These are phyloP conservation scores for Akanthomyces muscarius DNA, from an alignment of 2,329 filamentous ascomycete species.

Conservation along the genomic window DNA sequence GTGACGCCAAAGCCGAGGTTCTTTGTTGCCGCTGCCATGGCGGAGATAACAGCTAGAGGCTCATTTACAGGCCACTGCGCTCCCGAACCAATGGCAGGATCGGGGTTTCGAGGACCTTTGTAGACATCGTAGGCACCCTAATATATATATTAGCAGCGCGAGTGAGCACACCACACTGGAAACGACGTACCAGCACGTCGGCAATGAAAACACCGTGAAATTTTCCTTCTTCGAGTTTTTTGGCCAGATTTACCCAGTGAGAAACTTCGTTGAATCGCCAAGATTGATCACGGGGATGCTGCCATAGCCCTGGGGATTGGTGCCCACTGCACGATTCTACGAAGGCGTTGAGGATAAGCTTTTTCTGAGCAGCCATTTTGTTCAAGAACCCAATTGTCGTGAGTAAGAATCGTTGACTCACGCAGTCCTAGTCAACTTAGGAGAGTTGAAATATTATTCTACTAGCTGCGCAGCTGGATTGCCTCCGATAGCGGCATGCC, in stretches of 20 bases:
- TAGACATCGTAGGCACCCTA: conserved; percentile 66
- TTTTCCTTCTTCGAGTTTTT: conserved; percentile 41
- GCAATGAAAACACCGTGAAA: conserved; percentile 66
- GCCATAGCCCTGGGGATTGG: conserved; percentile 48
- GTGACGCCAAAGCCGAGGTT: conserved; percentile 68
- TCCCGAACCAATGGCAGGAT: conserved; percentile 56
- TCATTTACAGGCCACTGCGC: conserved; percentile 72
- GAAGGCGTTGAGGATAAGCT: conserved; percentile 41
- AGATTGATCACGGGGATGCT: conserved; percentile 60
- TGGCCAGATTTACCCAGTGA: conserved; percentile 57
- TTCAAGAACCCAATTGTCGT: neutral
- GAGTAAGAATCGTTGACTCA: too few relatives aligned
- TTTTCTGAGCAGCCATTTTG: conserved; percentile 22
- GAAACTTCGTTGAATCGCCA: conserved; percentile 56
- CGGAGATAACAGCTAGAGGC: conserved; percentile 55
- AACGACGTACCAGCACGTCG: conserved; percentile 44
- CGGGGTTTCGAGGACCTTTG: conserved; percentile 47
- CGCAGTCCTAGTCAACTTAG: too few relatives aligned
- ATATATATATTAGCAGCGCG: neutral
- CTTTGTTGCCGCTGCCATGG: conserved; percentile 64
- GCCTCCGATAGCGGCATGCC: neutral
- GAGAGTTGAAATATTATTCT: neutral
- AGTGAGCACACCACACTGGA: too few relatives aligned
- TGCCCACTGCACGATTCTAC: conserved; percentile 41
- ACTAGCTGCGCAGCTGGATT: neutral